Evolutionary conservation across 2,329 filamentous ascomycete species (phyloP).

Genomic region (Pochonia chlamydosporia): DNA sequence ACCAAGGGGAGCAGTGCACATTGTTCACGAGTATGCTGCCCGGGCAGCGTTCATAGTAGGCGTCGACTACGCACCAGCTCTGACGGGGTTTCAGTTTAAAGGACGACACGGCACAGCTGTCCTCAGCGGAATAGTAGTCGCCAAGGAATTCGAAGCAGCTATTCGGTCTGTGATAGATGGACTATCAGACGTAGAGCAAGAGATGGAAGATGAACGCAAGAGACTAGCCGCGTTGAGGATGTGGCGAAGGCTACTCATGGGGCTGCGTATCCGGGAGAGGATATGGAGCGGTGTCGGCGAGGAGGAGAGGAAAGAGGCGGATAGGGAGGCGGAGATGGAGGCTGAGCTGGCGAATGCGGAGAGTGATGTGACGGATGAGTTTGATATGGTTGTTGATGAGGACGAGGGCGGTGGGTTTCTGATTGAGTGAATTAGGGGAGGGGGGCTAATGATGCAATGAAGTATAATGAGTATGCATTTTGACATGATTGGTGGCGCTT

Average conservation of each 20-base stretch:
- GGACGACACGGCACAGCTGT: constrained; percentile 83
- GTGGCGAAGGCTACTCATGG: constrained; percentile 64
- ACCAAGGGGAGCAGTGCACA: constrained; percentile 71
- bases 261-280: constrained; percentile 67
- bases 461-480: neutral
- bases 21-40: constrained; percentile 54
- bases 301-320: constrained; percentile 36
- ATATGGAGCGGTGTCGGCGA: constrained; percentile 56
- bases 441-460: neutral
- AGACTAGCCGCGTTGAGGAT: constrained; percentile 69
- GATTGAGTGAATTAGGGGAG: constrained; percentile 27
- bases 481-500: too few species aligned
- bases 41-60: constrained; percentile 70
- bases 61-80: constrained; percentile 82
- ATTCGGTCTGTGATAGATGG: constrained; percentile 63
- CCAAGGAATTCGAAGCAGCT: constrained; percentile 64
- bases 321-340: constrained; percentile 30
- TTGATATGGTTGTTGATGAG: constrained; percentile 33
- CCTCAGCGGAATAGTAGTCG: constrained; percentile 70
- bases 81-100: constrained; percentile 85
- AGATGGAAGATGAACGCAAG: constrained; percentile 62
- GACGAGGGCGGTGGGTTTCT: constrained; percentile 43
- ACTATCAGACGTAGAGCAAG: constrained; percentile 58
- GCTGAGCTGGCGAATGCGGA: constrained; percentile 27
- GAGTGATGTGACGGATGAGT: constrained; percentile 38